These are phyloP conservation scores for Niveomyces coronatus DNA, from an alignment of 2,329 filamentous ascomycete species.

Conservation along the genomic window DNA sequence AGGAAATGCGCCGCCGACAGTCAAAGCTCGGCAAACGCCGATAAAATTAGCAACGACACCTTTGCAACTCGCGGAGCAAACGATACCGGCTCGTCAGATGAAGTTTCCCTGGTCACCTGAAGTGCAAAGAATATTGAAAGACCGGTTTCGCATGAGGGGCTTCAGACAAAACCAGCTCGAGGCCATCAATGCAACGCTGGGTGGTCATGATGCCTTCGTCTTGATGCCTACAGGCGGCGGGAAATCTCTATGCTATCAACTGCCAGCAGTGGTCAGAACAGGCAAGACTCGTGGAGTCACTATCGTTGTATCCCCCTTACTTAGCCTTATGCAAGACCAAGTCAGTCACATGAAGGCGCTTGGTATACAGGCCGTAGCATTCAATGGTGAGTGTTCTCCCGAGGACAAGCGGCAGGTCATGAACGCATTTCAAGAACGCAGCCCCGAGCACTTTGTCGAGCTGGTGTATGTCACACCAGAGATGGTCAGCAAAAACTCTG, in stretches of 20 bases:
- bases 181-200: constrained; percentile 87
- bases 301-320: constrained; percentile 83
- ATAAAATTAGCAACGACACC: not conserved
- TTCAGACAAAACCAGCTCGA: constrained; percentile 90
- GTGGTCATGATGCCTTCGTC: constrained; percentile 83
- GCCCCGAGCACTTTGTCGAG: constrained; percentile 69
- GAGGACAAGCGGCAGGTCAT: constrained; percentile 58
- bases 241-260: constrained; percentile 93
- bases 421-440: constrained; percentile 46
- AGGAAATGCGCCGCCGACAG: constrained; percentile 29
- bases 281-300: constrained; percentile 81
- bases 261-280: constrained; percentile 73
- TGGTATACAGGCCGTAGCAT: constrained; percentile 66
- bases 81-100: constrained; percentile 45
- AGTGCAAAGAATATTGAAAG: constrained; percentile 68
- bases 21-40: constrained; percentile 26
- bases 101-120: constrained; percentile 75
- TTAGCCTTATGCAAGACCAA: constrained; percentile 97
- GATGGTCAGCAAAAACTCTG: constrained; percentile 77
- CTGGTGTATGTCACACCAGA: constrained; percentile 93
- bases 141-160: constrained; percentile 72
- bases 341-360: constrained; percentile 69
- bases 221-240: constrained; percentile 97
- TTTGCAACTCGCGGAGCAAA: constrained; percentile 17
- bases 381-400: constrained; percentile 65